Evolutionary conservation across 2,329 filamentous ascomycete genomes (phyloP).

Genomic region (Fusarium irregulare): DNA sequence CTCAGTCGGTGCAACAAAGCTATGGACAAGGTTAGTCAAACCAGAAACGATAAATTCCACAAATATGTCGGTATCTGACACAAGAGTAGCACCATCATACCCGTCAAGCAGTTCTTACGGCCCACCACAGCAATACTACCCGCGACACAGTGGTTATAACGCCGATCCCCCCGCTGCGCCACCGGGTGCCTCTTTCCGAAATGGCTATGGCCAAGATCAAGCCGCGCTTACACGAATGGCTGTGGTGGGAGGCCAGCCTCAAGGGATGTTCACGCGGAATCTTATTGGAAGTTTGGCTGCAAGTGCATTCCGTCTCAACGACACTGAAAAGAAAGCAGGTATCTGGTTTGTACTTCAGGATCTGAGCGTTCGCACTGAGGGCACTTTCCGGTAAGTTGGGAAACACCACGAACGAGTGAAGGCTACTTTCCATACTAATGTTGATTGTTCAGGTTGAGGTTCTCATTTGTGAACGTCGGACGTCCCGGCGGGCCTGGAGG

Average conservation of each 20-base stretch:
- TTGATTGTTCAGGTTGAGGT: slow-evolving; percentile 62
- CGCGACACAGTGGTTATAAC: slow-evolving; percentile 49
- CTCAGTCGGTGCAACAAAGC: slow-evolving; percentile 43
- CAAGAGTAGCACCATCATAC: slow-evolving; percentile 45
- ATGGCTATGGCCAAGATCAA: slow-evolving; percentile 49
- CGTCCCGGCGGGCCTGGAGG: slow-evolving; percentile 55
- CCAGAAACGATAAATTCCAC: neutral
- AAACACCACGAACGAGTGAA: neutral
- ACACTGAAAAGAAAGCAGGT: slow-evolving; percentile 82
- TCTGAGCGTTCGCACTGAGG: slow-evolving; percentile 92
- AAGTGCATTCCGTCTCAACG: slow-evolving; percentile 85
- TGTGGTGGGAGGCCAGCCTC: slow-evolving; percentile 63
- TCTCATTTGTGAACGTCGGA: slow-evolving; percentile 88
- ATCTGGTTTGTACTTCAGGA: slow-evolving; percentile 99
- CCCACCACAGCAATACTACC: slow-evolving; percentile 54
- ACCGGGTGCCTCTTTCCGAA: slow-evolving; percentile 46
- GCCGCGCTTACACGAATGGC: slow-evolving; percentile 50
- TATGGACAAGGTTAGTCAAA: slow-evolving; percentile 50
- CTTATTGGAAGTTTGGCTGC: slow-evolving; percentile 92
- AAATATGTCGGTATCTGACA: slow-evolving; percentile 3
- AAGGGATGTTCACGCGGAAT: slow-evolving; percentile 93
- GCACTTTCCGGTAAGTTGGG: slow-evolving; percentile 78
- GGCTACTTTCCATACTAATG: slow-evolving; percentile 28
- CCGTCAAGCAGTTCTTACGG: slow-evolving; percentile 50
- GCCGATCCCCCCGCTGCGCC: slow-evolving; percentile 45